Conservation (phyloP, 306 rosid genomes). For the Lupinus albus region DNA sequence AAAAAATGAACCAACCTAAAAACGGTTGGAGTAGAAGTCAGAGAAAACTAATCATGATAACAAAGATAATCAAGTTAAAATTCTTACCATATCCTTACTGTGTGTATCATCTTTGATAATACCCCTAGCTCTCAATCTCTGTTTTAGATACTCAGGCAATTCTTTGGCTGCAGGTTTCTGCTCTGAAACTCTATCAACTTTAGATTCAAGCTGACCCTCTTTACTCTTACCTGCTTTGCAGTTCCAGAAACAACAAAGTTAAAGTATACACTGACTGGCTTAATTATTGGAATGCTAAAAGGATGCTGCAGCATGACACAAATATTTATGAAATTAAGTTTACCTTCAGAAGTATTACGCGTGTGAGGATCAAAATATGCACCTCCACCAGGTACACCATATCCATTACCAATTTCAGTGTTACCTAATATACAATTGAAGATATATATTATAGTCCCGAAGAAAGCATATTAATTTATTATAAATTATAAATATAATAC, state of each 20-base stretch:
- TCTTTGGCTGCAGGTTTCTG: constrained; percentile 60
- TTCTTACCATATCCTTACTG: constrained; percentile 53
- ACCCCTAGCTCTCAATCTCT: constrained; percentile 89
- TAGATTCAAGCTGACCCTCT: constrained; percentile 41
- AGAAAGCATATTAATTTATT: constrained; percentile 12
- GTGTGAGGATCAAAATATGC: constrained; percentile 62
- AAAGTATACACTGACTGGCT: constrained; percentile 27
- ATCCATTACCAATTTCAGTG: constrained; percentile 90
- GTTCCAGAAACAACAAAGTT: constrained; percentile 46
- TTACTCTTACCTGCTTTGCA: constrained; percentile 50
- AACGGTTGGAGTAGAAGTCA: constrained; percentile 5
- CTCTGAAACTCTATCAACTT: constrained; percentile 44
- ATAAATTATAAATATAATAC: constrained; percentile 19
- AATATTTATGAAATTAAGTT: constrained; percentile 31
- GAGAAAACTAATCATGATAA: constrained; percentile 12
- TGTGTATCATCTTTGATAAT: constrained; percentile 65
- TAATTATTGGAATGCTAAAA: constrained; percentile 30
- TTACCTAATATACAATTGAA: constrained; percentile 59
- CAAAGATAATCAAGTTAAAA: constrained; percentile 25
- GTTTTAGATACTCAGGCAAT: constrained; percentile 85
- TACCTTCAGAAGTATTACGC: constrained; percentile 48
- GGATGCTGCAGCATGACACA: constrained; percentile 21
- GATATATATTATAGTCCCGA: constrained; percentile 17
- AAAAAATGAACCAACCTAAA: constrained; percentile 4
- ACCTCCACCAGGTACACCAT: constrained; percentile 98